Percentiles rank a stretch among this genome's conserved stretches.
phyloP scores from a whole-genome alignment of 495 filamentous ascomycete genomes.

The Aspergillus wentii region DNA sequence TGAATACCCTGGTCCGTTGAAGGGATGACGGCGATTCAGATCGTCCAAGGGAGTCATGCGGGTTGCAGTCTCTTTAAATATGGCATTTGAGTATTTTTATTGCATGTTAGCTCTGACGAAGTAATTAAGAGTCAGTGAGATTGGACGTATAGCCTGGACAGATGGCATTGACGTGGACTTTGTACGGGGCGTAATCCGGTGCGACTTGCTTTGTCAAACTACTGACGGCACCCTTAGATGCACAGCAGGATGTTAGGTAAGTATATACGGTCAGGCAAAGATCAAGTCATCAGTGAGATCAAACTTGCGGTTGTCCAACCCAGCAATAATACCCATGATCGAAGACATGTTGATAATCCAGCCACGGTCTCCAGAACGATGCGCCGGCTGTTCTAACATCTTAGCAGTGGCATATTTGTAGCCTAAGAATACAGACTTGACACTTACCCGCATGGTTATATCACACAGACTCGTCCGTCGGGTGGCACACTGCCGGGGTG shows the following conservation, averaged over 20 bases:
- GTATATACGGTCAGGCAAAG: neutral
- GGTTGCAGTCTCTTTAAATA: slow-evolving; percentile 20
- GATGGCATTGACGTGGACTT: slow-evolving; percentile 52
- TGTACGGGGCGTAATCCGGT: slow-evolving; percentile 44
- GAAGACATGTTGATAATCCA: slow-evolving; percentile 54
- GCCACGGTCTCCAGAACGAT: slow-evolving; percentile 40
- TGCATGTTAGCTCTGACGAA: slow-evolving; percentile 1
- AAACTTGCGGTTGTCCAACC: slow-evolving; percentile 15
- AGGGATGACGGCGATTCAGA: slow-evolving; percentile 27
- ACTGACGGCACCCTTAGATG: slow-evolving; percentile 48
- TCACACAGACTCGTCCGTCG: slow-evolving; percentile 38
- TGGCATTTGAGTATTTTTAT: slow-evolving; percentile 24
- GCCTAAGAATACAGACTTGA: slow-evolving; percentile 45
- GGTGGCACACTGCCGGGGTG: slow-evolving; percentile 25
- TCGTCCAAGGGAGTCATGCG: slow-evolving; percentile 17
- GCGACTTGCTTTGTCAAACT: slow-evolving; percentile 45
- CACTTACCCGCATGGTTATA: slow-evolving; percentile 38
- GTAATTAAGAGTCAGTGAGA: neutral
- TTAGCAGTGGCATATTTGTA: slow-evolving; percentile 46
- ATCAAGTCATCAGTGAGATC: neutral
- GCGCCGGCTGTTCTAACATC: slow-evolving; percentile 45
- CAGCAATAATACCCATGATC: slow-evolving; percentile 39
- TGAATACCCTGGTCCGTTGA: slow-evolving; percentile 35
- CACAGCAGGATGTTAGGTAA: slow-evolving; percentile 39
- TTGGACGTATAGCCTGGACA: slow-evolving; percentile 49